Evolutionary conservation across 805 yeast genomes (phyloP).

Genomic region (Candida peoriensis): DNA sequence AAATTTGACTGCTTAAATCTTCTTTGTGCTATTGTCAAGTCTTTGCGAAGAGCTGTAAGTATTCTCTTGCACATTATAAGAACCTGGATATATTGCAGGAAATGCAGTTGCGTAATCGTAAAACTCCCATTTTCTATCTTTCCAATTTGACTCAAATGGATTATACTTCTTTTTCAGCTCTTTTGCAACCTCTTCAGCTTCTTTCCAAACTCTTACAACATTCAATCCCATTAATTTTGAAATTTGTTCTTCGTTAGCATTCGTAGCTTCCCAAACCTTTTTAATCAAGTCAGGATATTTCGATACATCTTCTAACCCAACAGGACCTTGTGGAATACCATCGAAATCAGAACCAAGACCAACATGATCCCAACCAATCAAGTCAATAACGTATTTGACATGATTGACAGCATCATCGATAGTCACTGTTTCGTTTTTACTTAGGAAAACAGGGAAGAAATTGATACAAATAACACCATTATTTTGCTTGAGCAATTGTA

Average conservation of each 20-base stretch:
- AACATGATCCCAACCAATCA: constrained; percentile 48
- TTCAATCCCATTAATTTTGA: constrained; percentile 41
- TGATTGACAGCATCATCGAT: constrained; percentile 45
- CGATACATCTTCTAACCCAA: constrained; percentile 50
- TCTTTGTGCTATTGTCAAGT: constrained; percentile 11
- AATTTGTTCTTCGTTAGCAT: constrained; percentile 42
- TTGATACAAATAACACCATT: constrained; percentile 45
- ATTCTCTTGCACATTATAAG: constrained; percentile 11
- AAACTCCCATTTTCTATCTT: constrained; percentile 37
- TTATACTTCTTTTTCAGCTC: constrained; percentile 16
- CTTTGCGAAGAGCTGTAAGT: constrained; percentile 6
- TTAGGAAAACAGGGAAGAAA: constrained; percentile 38
- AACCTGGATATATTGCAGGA: constrained; percentile 36
- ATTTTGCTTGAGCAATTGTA: constrained; percentile 32
- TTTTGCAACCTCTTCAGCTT: constrained; percentile 29
- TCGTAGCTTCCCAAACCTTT: constrained; percentile 26
- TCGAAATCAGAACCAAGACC: constrained; percentile 51
- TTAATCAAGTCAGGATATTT: constrained; percentile 46
- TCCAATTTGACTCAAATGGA: constrained; percentile 37
- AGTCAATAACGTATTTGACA: constrained; percentile 35
- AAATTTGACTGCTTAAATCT: no score
- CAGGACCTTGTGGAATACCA: constrained; percentile 44
- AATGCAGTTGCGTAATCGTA: constrained; percentile 29
- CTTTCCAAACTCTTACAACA: constrained; percentile 43
- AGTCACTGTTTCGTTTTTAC: constrained; percentile 24